These are phyloP conservation scores for Achaetomium macrosporum DNA, from an alignment of 2,329 filamentous ascomycete genomes.

Conservation along the genomic window DNA sequence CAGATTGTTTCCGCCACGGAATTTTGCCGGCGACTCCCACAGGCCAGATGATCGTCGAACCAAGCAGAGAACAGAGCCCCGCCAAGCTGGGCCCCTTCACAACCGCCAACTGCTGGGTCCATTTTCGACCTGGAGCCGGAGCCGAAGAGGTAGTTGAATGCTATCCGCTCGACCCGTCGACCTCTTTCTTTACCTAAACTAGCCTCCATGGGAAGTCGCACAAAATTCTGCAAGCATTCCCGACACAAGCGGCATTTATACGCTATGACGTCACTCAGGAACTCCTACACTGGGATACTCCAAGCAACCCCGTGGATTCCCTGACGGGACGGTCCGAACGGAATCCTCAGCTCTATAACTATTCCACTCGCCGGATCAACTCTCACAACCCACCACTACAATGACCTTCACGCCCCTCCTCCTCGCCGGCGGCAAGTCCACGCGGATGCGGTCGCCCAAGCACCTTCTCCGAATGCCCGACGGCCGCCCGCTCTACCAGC, in stretches of 20 bases:
- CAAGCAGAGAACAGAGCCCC: constrained; percentile 12
- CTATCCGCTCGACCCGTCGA: no score
- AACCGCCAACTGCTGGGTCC: constrained; percentile 14
- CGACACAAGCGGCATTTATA: no score
- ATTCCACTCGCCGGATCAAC: no score
- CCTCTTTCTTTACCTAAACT: no score
- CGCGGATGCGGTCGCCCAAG: constrained; percentile 29
- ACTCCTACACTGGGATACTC: no score
- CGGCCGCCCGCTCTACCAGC: constrained; percentile 25
- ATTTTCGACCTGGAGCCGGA: not conserved
- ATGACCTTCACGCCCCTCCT: constrained; percentile 24
- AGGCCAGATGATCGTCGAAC: constrained; percentile 2
- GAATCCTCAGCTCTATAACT: no score
- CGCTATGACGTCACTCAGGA: no score
- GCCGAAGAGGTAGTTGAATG: not conserved
- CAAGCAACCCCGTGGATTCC: no score
- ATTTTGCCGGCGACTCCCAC: not conserved
- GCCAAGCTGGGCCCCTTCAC: constrained; percentile 8
- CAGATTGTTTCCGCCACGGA: constrained; percentile 9
- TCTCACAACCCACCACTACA: no score
- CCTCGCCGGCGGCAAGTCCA: constrained; percentile 29
- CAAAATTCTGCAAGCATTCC: no score
- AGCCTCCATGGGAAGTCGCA: no score
- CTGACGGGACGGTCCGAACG: no score
- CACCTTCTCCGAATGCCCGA: constrained; percentile 29